phyloP scores from a whole-genome alignment of 148 eudicot species.

The Drosera capensis region DNA sequence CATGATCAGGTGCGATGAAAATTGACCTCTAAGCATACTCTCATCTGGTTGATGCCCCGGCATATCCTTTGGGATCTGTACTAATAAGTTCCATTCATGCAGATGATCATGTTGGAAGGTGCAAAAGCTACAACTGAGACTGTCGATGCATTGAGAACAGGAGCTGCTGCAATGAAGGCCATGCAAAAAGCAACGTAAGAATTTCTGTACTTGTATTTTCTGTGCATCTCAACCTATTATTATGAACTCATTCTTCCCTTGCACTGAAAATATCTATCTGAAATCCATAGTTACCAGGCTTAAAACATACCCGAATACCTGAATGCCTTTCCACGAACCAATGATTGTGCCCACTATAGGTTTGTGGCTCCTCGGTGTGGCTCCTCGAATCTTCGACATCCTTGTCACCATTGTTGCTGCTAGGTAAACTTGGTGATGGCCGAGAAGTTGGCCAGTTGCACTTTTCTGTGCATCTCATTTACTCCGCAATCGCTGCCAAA shows the following conservation, averaged over 20 bases:
- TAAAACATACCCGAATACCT: background rate
- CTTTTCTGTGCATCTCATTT: too few species aligned
- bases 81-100: slow-evolving; percentile 2
- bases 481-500: too few species aligned
- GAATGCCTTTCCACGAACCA: background rate
- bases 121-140: slow-evolving; percentile 55
- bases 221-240: background rate
- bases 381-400: too few species aligned
- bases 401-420: too few species aligned
- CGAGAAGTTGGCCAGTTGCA: too few species aligned
- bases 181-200: slow-evolving; percentile 44
- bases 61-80: slow-evolving; percentile 1
- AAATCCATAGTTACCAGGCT: background rate
- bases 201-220: background rate
- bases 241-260: background rate
- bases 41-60: background rate
- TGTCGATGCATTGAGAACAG: slow-evolving; percentile 46
- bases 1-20: slow-evolving; percentile 34
- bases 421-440: too few species aligned
- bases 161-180: slow-evolving; percentile 55
- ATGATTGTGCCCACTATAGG: background rate
- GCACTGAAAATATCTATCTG: background rate
- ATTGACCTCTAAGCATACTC: background rate
- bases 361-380: too few species aligned
- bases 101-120: slow-evolving; percentile 53